These are phyloP conservation scores for Termitomyces sp. DNA, from an alignment of 768 basidiomycete genomes.

Conservation along the genomic window DNA sequence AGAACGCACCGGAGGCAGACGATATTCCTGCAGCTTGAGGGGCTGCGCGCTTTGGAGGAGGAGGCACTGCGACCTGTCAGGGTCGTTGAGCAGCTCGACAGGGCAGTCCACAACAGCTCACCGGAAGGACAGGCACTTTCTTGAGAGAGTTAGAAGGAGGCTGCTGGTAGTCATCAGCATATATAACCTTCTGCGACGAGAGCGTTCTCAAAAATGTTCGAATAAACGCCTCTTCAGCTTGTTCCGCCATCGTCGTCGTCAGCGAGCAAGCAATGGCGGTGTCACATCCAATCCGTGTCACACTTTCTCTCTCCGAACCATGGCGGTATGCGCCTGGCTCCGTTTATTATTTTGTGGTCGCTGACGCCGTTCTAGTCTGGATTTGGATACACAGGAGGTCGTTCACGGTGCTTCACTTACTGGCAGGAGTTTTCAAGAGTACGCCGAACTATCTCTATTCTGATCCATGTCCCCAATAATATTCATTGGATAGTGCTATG, in stretches of 20 bases:
- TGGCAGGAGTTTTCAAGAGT: conserved; percentile 91
- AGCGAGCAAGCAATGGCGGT: neutral
- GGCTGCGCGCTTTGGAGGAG: conserved; percentile 46
- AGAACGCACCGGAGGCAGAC: conserved; percentile 25
- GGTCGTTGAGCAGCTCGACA: conserved; percentile 4
- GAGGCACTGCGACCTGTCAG: conserved; percentile 7
- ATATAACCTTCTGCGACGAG: conserved; percentile 61
- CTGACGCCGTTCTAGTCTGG: conserved; percentile 31
- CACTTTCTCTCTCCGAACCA: conserved; percentile 14
- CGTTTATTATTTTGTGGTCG: neutral
- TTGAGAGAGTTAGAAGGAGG: conserved; percentile 60
- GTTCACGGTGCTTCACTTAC: conserved; percentile 81
- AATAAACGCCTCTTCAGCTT: conserved; percentile 65
- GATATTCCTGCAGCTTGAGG: conserved; percentile 22
- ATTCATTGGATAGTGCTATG: conserved; percentile 67
- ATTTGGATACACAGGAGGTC: conserved; percentile 44
- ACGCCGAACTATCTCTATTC: conserved; percentile 6
- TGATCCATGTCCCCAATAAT: neutral
- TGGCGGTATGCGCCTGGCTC: conserved; percentile 29
- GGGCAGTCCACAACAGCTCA: conserved; percentile 25
- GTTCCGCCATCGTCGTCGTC: conserved; percentile 31
- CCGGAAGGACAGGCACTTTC: conserved; percentile 66
- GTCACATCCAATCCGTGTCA: neutral
- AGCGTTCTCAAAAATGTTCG: conserved; percentile 61
- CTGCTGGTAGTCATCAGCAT: conserved; percentile 73